Percentiles rank a stretch among this genome's conserved stretches.
Conservation (phyloP, 108 stramenopile species). For the Parietichytrium sp. region DNA sequence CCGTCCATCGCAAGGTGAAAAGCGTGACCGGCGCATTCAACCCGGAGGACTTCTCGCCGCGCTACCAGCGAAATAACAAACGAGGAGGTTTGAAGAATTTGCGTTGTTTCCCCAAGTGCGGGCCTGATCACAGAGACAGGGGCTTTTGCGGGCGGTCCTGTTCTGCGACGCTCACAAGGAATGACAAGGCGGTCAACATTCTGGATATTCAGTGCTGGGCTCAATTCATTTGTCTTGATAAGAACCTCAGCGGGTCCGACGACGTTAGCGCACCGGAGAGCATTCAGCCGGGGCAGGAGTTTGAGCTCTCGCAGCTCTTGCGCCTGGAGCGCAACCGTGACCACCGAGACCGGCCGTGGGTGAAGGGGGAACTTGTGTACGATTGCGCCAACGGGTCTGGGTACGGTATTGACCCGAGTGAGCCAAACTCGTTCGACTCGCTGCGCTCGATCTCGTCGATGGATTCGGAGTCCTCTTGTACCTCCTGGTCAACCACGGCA, state of each 20-base stretch:
- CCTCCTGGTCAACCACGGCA: no score
- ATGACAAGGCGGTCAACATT: not conserved
- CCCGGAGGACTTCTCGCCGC: not conserved
- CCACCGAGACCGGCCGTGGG: no score
- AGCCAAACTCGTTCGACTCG: no score
- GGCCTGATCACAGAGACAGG: not conserved
- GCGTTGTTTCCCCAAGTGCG: not conserved
- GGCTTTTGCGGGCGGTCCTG: not conserved
- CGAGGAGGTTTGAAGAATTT: conserved; percentile 4
- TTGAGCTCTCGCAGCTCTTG: no score
- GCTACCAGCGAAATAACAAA: conserved; percentile 37
- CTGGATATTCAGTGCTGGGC: not conserved
- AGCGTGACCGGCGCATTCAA: no score
- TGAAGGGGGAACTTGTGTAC: not conserved
- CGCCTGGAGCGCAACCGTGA: no score
- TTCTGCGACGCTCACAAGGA: not conserved
- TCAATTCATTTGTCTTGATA: no score
- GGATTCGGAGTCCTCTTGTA: no score
- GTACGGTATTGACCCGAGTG: not conserved
- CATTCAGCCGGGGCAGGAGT: no score
- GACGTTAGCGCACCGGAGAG: not conserved
- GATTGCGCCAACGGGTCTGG: not conserved
- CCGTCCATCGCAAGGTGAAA: no score
- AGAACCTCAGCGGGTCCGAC: not conserved
- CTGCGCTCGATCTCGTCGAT: no score